These are phyloP conservation scores for Ceriops tagal DNA, from an alignment of 345 rosid species.

Conservation along the genomic window DNA sequence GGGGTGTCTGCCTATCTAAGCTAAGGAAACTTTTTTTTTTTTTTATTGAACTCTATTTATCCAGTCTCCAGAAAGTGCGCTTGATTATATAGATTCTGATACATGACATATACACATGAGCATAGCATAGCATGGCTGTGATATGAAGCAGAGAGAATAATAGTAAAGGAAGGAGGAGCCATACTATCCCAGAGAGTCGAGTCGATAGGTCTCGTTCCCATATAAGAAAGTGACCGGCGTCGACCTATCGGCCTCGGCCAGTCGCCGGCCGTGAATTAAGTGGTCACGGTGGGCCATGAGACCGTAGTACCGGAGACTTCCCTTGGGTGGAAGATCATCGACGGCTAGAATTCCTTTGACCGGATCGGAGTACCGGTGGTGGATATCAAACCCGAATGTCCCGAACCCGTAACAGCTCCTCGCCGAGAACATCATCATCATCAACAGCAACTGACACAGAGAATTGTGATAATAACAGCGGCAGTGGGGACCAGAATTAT, in stretches of 20 bases:
- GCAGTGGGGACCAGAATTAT: not conserved
- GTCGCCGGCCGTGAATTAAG: constrained; percentile 60
- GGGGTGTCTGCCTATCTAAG: too few relatives aligned
- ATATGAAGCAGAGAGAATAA: not conserved
- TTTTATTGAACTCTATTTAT: not conserved
- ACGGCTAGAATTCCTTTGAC: constrained; percentile 52
- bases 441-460: constrained; percentile 3
- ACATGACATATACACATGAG: not conserved
- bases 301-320: constrained; percentile 53
- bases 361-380: constrained; percentile 83
- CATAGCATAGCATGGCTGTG: not conserved
- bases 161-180: constrained; percentile 14
- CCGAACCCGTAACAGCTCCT: constrained; percentile 38
- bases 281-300: constrained; percentile 73
- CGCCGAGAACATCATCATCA: not conserved
- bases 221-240: constrained; percentile 58
- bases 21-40: too few relatives aligned
- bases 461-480: not conserved
- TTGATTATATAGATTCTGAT: too few relatives aligned
- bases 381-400: constrained; percentile 69
- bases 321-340: constrained; percentile 65
- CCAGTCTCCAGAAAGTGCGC: not conserved
- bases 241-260: constrained; percentile 35
- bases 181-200: constrained; percentile 65
- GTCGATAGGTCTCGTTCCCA: constrained; percentile 68